Percentiles rank a stretch among this genome's conserved stretches.
Conservation (phyloP, 441 rosid species). For the Cnidoscolus chayamansa region DNA sequence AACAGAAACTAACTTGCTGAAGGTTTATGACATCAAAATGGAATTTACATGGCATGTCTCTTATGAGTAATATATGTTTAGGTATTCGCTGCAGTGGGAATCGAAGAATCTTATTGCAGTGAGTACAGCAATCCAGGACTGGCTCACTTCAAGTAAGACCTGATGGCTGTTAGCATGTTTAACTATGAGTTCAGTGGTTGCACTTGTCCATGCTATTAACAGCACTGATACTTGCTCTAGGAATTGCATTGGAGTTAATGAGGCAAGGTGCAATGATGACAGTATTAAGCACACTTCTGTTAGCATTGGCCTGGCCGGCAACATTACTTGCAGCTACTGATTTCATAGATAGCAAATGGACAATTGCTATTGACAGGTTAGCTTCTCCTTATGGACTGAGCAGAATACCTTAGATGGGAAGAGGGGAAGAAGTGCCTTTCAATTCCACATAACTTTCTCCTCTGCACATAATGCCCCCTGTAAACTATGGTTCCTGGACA, state of each 20-base stretch:
- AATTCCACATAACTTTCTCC: conserved; percentile 2
- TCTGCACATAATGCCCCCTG: not conserved
- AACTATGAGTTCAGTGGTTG: conserved; percentile 5
- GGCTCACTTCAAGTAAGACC: conserved; percentile 89
- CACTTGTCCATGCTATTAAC: conserved; percentile 18
- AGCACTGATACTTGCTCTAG: conserved; percentile 37
- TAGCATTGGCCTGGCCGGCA: conserved; percentile 84
- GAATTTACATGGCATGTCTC: conserved; percentile 7
- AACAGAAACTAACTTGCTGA: not conserved
- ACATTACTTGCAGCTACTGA: conserved; percentile 66
- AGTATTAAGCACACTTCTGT: conserved; percentile 64
- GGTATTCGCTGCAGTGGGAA: conserved; percentile 94
- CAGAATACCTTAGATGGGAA: conserved; percentile 17
- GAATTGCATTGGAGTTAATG: conserved; percentile 69
- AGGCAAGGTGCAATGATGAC: conserved; percentile 91
- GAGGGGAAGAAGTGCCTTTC: conserved; percentile 15
- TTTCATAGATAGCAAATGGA: conserved; percentile 84
- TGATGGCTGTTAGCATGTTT: conserved; percentile 22
- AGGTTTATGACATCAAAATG: conserved; percentile 10
- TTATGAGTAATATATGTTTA: conserved; percentile 25
- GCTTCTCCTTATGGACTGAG: conserved; percentile 21
- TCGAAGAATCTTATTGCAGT: conserved; percentile 75
- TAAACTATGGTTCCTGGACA: not conserved
- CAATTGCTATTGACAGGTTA: conserved; percentile 84
- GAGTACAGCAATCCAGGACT: conserved; percentile 92